Evolutionary conservation across 805 yeast genomes (phyloP).

Genomic region (Candida nitratophila): DNA sequence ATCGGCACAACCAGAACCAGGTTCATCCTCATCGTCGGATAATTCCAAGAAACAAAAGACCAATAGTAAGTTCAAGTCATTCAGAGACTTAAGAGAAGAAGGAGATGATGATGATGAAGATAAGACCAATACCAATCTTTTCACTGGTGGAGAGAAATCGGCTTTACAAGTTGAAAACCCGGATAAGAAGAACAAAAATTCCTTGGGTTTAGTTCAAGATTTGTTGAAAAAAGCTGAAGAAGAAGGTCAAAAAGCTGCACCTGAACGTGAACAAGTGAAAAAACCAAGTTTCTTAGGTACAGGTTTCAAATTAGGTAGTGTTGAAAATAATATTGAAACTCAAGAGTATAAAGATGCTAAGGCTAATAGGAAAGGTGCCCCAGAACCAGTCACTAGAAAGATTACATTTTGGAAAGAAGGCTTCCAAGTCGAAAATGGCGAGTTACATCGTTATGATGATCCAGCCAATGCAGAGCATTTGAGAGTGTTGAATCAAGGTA

Average conservation of each 20-base stretch:
- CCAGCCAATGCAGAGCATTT: conserved; percentile 78
- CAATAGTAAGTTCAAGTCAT: conserved; percentile 20
- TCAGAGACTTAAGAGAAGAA: conserved; percentile 26
- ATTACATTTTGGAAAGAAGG: conserved; percentile 97
- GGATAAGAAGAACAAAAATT: conserved; percentile 26
- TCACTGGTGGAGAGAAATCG: conserved; percentile 65
- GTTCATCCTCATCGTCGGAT: background rate
- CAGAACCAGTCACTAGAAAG: conserved; percentile 60
- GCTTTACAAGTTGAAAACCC: conserved; percentile 79
- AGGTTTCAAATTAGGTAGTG: conserved; percentile 47
- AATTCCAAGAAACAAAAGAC: conserved; percentile 2
- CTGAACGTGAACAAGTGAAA: conserved; percentile 19
- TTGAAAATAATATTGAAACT: conserved; percentile 29
- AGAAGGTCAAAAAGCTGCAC: conserved; percentile 41
- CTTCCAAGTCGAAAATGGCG: conserved; percentile 90
- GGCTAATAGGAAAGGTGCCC: conserved; percentile 12
- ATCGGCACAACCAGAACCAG: conserved; percentile 1
- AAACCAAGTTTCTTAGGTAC: conserved; percentile 36
- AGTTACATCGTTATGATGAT: conserved; percentile 80
- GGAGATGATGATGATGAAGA: conserved; percentile 26
- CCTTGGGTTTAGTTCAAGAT: conserved; percentile 42
- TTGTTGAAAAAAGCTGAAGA: conserved; percentile 63
- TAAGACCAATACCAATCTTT: conserved; percentile 32
- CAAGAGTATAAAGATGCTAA: conserved; percentile 25
- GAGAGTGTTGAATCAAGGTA: conserved; percentile 76